These are phyloP conservation scores for Coemansia sp. DNA, from an alignment of 192 early-diverging fungal genomes.

Conservation along the genomic window DNA sequence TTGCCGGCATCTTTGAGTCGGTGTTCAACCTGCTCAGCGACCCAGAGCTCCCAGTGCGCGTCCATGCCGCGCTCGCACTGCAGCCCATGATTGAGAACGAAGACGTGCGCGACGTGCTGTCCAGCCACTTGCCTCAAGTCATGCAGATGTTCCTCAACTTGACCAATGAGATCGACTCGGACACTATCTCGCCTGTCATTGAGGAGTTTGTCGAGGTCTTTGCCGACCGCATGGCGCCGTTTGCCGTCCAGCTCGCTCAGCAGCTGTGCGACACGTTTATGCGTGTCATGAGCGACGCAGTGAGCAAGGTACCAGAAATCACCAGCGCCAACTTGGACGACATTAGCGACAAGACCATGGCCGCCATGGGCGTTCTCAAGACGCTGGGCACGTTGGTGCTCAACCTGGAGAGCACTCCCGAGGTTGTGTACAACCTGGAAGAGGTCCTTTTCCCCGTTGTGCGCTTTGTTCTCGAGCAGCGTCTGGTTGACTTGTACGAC, in stretches of 20 bases:
- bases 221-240: slow-evolving; percentile 88
- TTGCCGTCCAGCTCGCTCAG: slow-evolving; percentile 84
- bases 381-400: slow-evolving; percentile 87
- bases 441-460: slow-evolving; percentile 76
- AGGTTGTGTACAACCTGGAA: slow-evolving; percentile 82
- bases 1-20: slow-evolving; percentile 60
- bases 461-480: slow-evolving; percentile 76
- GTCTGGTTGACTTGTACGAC: slow-evolving; percentile 73
- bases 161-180: slow-evolving; percentile 93
- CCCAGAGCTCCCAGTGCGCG: slow-evolving; percentile 83
- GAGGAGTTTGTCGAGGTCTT: slow-evolving; percentile 92
- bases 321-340: slow-evolving; percentile 63
- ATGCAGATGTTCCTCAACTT: slow-evolving; percentile 88
- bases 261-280: slow-evolving; percentile 88
- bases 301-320: slow-evolving; percentile 47
- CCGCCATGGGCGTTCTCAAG: slow-evolving; percentile 87
- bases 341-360: slow-evolving; percentile 83
- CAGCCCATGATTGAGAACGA: slow-evolving; percentile 79
- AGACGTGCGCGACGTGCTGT: slow-evolving; percentile 70
- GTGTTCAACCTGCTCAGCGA: slow-evolving; percentile 65
- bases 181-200: slow-evolving; percentile 84
- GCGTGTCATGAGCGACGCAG: slow-evolving; percentile 79
- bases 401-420: slow-evolving; percentile 80
- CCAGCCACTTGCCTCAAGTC: slow-evolving; percentile 78
- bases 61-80: slow-evolving; percentile 83